phyloP scores from a whole-genome alignment of 1,284 basidiomycete species.

The Sanghuangporus sanghuang region DNA sequence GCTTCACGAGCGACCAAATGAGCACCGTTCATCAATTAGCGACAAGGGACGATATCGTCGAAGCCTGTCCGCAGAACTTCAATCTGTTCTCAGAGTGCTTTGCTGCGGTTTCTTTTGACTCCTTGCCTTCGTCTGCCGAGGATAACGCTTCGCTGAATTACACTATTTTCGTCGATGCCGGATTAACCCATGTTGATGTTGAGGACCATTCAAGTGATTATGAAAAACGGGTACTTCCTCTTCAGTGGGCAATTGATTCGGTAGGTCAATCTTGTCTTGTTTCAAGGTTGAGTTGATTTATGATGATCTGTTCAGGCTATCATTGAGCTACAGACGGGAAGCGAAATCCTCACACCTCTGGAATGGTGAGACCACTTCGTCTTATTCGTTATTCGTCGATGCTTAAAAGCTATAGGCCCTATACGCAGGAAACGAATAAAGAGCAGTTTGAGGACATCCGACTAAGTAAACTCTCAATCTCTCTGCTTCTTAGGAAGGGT shows the following conservation, averaged over 20 bases:
- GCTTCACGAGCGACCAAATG: conserved; percentile 42
- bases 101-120: conserved; percentile 62
- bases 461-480: conserved; percentile 39
- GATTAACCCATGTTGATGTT: conserved; percentile 62
- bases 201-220: conserved; percentile 62
- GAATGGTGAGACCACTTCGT: conserved; percentile 37
- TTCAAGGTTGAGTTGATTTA: background rate
- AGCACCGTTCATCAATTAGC: conserved; percentile 42
- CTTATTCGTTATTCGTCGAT: too few relatives aligned
- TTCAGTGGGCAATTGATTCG: conserved; percentile 75
- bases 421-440: conserved; percentile 59
- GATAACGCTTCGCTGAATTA: conserved; percentile 51
- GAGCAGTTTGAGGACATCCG: conserved; percentile 50
- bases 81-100: conserved; percentile 66
- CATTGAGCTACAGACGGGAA: conserved; percentile 58
- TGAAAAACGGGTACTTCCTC: conserved; percentile 60
- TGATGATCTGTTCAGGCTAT: conserved; percentile 42
- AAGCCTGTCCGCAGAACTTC: conserved; percentile 69
- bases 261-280: conserved; percentile 29
- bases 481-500: background rate
- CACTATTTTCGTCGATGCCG: conserved; percentile 64
- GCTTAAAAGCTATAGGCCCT: conserved; percentile 38
- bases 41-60: conserved; percentile 44
- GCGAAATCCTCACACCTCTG: conserved; percentile 44
- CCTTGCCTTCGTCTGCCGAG: conserved; percentile 41